Evolutionary conservation across 345 rosid species (phyloP).

Genomic region (Syzygium oleosum): DNA sequence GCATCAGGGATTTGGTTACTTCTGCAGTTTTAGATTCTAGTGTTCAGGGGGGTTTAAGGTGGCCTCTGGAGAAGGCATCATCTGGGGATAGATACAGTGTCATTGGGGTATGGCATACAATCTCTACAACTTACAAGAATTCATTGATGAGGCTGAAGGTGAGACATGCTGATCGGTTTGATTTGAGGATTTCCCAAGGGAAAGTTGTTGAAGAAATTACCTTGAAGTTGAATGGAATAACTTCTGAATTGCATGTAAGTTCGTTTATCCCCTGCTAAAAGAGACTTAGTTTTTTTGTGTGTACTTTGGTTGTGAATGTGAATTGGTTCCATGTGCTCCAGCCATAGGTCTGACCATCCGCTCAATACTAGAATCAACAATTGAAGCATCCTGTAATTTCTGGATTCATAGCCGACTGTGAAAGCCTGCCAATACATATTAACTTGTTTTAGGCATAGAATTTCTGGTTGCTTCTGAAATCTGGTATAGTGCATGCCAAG

Average conservation of each 20-base stretch:
- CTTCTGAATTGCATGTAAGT: constrained; percentile 20
- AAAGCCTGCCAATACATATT: neutral
- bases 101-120: constrained; percentile 39
- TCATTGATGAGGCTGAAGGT: constrained; percentile 35
- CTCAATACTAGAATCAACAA: neutral
- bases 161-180: constrained; percentile 47
- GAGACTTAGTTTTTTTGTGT: neutral
- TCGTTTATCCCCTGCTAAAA: neutral
- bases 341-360: neutral
- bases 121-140: constrained; percentile 21
- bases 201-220: constrained; percentile 22
- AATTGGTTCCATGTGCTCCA: neutral
- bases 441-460: neutral
- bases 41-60: constrained; percentile 63
- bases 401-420: neutral
- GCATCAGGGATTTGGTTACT: constrained; percentile 33
- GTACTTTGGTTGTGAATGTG: neutral
- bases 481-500: neutral
- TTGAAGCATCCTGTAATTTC: neutral
- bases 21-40: constrained; percentile 48
- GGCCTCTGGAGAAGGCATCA: constrained; percentile 41
- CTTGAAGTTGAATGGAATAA: constrained; percentile 41
- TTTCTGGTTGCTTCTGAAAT: neutral
- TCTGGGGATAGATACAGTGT: constrained; percentile 33
- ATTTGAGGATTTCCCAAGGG: constrained; percentile 34